phyloP scores from a whole-genome alignment of 2,329 filamentous ascomycete genomes.

The Talaromyces amestolkiae region DNA sequence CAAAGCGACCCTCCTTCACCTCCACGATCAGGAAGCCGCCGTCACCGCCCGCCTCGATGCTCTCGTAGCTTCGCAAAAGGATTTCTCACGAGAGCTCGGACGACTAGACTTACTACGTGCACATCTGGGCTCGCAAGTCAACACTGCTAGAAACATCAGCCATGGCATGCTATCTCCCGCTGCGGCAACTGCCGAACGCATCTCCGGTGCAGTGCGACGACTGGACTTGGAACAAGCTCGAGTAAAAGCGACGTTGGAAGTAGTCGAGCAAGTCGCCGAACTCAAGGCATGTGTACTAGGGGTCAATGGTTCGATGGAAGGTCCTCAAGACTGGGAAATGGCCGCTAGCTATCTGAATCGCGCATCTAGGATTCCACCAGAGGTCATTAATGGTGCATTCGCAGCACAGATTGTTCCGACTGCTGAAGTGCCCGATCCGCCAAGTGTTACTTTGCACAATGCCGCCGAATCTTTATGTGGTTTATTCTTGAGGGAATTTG shows the following conservation, averaged over 20 bases:
- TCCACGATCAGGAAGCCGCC: constrained; percentile 71
- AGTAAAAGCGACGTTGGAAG: constrained; percentile 83
- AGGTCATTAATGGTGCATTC: constrained; percentile 80
- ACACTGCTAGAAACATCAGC: constrained; percentile 77
- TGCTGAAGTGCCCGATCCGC: constrained; percentile 89
- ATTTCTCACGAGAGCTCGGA: constrained; percentile 80
- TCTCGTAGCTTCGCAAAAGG: constrained; percentile 77
- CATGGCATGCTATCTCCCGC: constrained; percentile 88
- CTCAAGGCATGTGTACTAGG: constrained; percentile 95
- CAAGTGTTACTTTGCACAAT: constrained; percentile 78
- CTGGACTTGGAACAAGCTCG: constrained; percentile 88
- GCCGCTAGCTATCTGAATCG: constrained; percentile 85
- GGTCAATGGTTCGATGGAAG: constrained; percentile 93
- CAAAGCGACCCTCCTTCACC: constrained; percentile 68
- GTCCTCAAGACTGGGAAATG: constrained; percentile 97
- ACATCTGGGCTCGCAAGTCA: constrained; percentile 80
- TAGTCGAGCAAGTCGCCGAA: constrained; percentile 95
- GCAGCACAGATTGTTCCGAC: constrained; percentile 91
- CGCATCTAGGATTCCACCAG: constrained; percentile 74
- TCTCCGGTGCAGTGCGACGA: constrained; percentile 81
- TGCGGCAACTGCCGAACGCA: constrained; percentile 77
- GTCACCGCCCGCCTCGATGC: constrained; percentile 73
- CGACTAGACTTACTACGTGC: constrained; percentile 87
- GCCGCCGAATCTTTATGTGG: constrained; percentile 87
- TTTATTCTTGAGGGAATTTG: constrained; percentile 90